These are phyloP conservation scores for Infundibulicybe gibba DNA, from an alignment of 768 basidiomycete species.

Conservation along the genomic window DNA sequence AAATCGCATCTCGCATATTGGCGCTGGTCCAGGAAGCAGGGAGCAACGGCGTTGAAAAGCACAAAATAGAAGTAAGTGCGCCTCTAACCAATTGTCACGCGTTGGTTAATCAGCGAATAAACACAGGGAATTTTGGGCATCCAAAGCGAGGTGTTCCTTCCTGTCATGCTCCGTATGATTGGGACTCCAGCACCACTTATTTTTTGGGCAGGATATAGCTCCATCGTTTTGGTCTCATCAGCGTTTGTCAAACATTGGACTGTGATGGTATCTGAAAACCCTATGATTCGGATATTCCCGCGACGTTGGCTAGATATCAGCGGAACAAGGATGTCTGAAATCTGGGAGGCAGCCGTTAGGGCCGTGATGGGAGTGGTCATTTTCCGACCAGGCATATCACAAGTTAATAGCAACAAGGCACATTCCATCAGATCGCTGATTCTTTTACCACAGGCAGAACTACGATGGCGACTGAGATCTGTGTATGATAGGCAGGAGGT, in stretches of 20 bases:
- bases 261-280: conserved; percentile 45
- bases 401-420: conserved; percentile 40
- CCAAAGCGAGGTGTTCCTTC: conserved; percentile 19
- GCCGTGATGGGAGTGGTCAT: conserved; percentile 65
- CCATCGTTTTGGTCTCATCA: conserved; percentile 53
- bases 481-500: conserved; percentile 79
- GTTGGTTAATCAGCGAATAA: too few species aligned
- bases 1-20: conserved; percentile 28
- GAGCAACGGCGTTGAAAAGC: conserved; percentile 34
- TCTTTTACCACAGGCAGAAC: conserved; percentile 45
- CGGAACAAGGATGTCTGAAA: conserved; percentile 55
- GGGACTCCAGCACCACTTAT: conserved; percentile 49
- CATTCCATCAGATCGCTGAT: conserved; percentile 2
- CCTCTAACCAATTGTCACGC: background rate
- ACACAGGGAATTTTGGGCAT: background rate
- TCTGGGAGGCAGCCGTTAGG: conserved; percentile 70
- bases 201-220: conserved; percentile 65
- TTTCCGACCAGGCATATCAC: conserved; percentile 70
- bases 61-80: conserved; percentile 30
- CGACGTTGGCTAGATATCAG: conserved; percentile 75
- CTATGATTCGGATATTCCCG: conserved; percentile 48
- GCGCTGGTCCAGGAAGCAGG: conserved; percentile 30
- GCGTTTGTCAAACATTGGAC: conserved; percentile 51
- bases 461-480: conserved; percentile 66
- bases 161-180: conserved; percentile 38